phyloP scores from a whole-genome alignment of 2,329 filamentous ascomycete genomes.

The Penicillium concentricum region DNA sequence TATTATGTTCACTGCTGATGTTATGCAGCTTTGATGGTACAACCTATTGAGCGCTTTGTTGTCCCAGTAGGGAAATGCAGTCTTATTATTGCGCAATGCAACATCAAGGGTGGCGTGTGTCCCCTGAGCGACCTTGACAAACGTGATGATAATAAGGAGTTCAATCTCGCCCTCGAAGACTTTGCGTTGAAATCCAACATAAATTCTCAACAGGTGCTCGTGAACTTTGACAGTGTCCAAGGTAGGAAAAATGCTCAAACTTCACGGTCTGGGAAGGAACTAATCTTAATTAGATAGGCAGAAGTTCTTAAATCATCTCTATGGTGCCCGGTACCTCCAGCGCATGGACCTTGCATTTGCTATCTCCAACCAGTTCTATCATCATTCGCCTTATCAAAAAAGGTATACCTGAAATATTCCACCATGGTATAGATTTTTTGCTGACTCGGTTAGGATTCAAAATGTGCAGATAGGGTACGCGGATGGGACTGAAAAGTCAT shows the following conservation, averaged over 20 bases:
- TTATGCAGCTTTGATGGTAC: background rate
- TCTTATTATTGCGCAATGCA: background rate
- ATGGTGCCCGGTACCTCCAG: background rate
- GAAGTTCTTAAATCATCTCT: background rate
- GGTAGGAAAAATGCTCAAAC: background rate
- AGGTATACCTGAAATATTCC: background rate
- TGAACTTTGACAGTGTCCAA: background rate
- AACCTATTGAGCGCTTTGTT: background rate
- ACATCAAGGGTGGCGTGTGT: background rate
- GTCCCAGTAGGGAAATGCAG: background rate
- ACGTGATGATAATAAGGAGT: background rate
- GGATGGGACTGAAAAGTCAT: background rate
- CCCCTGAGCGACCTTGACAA: background rate
- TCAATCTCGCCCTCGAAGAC: background rate
- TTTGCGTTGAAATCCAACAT: background rate
- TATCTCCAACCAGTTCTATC: background rate
- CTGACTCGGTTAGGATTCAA: background rate
- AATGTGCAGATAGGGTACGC: background rate
- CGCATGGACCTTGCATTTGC: background rate
- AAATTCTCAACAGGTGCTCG: background rate
- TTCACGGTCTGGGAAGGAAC: background rate
- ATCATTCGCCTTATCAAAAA: background rate
- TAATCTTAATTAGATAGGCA: background rate
- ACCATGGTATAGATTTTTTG: background rate
- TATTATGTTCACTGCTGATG: background rate